Evolutionary conservation across 75 land plant genomes (phyloP), one percentile per base, ranked within the genome.

Genomic region (Pinus taeda): DNA sequence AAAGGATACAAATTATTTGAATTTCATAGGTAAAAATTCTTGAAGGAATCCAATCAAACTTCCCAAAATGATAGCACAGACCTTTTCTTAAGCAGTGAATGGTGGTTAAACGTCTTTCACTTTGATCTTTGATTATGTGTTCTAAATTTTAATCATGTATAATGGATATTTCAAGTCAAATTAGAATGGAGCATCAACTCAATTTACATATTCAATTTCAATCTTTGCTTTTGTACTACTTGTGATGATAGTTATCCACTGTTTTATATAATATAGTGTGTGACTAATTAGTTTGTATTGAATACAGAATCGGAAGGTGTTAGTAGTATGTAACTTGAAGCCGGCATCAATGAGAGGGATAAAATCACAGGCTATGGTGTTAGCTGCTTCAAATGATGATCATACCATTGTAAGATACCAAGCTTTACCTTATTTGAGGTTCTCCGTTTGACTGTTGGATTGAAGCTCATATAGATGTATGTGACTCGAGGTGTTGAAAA

Each of bases 301-400:
- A 74, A 24, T 22, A 73, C 92, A 97, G 99, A 82, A 92, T 66
- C 93, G 92, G 3, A 89, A 85, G 79, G 98, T 97, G 9, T 97
- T 98, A 79, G 98, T 97, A 59, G 85, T 97, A 42, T 97, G 99
- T 79, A 97, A 97, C 74, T 77, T 97, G 74, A 97, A 95, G 78
- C 99, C 99, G 42, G 99, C 95, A 57, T 76, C 80, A 69, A 95
- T 97, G 99, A 59, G 99, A 39, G 99, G 99, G 3, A 88, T 97
- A 15, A 90, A 90, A 74, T 97, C 99, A 21, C 98, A 97, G 20
- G 99, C 99, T 15, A 97, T 97, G 99, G 98, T 97, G 67, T 87
- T 95, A 81, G 95, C 95, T 69, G 98, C 98, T 81, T 89, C 92
- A 1, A 85, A 88, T 79, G 81, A 80, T 74, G 99, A 97, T 42